Conservation (phyloP, 148 eudicot species). For the Amaranthus hypochondriacus region DNA sequence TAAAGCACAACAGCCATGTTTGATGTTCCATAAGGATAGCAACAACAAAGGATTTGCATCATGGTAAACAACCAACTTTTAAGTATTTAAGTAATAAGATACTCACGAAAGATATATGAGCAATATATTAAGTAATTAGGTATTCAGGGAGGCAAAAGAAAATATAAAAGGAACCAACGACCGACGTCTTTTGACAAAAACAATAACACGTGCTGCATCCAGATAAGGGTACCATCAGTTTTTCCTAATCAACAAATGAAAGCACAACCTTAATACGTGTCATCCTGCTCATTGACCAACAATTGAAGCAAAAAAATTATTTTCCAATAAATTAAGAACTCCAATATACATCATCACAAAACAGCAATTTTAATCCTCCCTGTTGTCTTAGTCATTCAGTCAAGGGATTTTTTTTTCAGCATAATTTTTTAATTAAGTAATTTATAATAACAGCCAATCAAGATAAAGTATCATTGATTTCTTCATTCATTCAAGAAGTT, state of each 20-base stretch:
- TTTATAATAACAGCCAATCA: not conserved
- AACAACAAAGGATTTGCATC: conserved; percentile 1
- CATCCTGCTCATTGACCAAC: not conserved
- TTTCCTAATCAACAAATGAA: not conserved
- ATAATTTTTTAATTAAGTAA: not conserved
- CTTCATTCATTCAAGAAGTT: not conserved
- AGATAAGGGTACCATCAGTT: not conserved
- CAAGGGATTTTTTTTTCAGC: not conserved
- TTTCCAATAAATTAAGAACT: not conserved
- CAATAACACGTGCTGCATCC: conserved; percentile 7
- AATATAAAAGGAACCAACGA: conserved; percentile 13
- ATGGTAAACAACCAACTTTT: not conserved
- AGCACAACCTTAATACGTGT: conserved; percentile 11
- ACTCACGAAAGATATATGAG: not conserved
- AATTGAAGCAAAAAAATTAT: not conserved
- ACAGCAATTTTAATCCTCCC: not conserved
- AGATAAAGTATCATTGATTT: not conserved
- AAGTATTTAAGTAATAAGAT: not conserved
- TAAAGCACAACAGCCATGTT: not conserved
- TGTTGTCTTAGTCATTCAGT: conserved; percentile 1
- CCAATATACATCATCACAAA: not conserved
- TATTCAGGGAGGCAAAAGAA: not conserved
- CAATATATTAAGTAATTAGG: not conserved
- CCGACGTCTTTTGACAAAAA: not conserved
- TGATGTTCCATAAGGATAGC: not conserved